Conservation (phyloP, 2,329 filamentous ascomycete species). For the Fusarium heterosporum region DNA sequence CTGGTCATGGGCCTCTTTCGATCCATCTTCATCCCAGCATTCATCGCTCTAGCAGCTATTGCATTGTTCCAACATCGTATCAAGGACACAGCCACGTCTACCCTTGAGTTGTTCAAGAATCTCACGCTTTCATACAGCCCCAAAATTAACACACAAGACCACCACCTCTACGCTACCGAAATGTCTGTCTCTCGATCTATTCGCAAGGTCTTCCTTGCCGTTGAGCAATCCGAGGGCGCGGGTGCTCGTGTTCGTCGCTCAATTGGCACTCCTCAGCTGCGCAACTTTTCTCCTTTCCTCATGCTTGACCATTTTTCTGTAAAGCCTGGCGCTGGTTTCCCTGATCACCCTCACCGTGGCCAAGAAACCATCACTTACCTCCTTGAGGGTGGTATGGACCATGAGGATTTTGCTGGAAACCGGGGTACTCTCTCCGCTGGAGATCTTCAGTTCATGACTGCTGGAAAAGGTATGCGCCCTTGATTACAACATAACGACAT, state of each 20-base stretch:
- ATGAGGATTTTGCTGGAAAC: constrained; percentile 92
- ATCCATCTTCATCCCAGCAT: constrained; percentile 46
- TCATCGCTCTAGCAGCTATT: constrained; percentile 49
- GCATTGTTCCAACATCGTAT: constrained; percentile 45
- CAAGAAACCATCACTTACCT: constrained; percentile 93
- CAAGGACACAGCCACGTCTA: constrained; percentile 34
- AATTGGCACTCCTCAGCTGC: constrained; percentile 84
- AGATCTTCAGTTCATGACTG: constrained; percentile 99
- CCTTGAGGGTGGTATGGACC: constrained; percentile 85
- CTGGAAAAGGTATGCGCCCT: constrained; percentile 63
- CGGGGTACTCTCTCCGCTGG: constrained; percentile 84
- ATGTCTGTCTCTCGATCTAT: constrained; percentile 81
- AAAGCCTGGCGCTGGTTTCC: constrained; percentile 84
- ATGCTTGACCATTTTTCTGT: constrained; percentile 96
- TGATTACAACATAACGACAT: too few relatives aligned
- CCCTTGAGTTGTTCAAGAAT: constrained; percentile 35
- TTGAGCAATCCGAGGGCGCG: constrained; percentile 88
- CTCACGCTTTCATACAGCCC: constrained; percentile 7
- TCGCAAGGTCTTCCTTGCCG: constrained; percentile 83
- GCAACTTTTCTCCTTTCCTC: constrained; percentile 90
- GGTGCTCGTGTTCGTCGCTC: constrained; percentile 89
- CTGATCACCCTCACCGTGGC: constrained; percentile 85
- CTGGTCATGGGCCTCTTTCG: constrained; percentile 49
- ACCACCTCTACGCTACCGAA: constrained; percentile 55
- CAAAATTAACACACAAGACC: constrained; percentile 21